These are phyloP conservation scores for Porphyrellus sp. DNA, from an alignment of 1,284 basidiomycete species.

Conservation along the genomic window DNA sequence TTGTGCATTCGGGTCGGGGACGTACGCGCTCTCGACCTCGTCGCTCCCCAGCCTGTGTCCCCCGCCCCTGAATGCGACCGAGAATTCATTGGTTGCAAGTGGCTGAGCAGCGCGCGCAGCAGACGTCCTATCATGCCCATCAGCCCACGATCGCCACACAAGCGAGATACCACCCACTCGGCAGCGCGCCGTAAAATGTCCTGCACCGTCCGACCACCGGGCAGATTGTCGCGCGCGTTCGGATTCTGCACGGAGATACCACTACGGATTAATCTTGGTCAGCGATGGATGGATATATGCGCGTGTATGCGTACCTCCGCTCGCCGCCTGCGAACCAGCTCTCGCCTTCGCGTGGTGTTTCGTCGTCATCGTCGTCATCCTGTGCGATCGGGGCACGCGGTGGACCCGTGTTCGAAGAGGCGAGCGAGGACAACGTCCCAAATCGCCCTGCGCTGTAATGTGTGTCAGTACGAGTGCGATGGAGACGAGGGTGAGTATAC, in stretches of 20 bases:
- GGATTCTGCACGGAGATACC: conserved; percentile 92
- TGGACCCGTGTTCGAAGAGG: conserved; percentile 10
- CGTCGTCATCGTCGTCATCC: conserved; percentile 46
- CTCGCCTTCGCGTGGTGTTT: conserved; percentile 46
- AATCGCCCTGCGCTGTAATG: conserved; percentile 17
- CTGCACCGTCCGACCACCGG: conserved; percentile 70
- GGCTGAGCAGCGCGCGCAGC: conserved; percentile 27
- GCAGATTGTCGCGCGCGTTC: conserved; percentile 43
- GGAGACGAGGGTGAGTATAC: conserved; percentile 2
- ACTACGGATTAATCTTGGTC: conserved; percentile 51
- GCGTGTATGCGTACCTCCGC: conserved; percentile 53
- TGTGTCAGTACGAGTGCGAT: not conserved
- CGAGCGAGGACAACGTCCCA: conserved; percentile 24
- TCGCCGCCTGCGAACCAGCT: conserved; percentile 87
- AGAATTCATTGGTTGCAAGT: not conserved
- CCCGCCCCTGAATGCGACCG: conserved; percentile 55
- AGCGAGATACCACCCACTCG: conserved; percentile 51
- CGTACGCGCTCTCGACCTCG: conserved; percentile 66
- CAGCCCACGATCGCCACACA: not conserved
- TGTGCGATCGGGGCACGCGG: conserved; percentile 15
- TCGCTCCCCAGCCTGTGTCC: conserved; percentile 88
- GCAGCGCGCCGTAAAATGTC: conserved; percentile 82
- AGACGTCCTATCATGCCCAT: conserved; percentile 24
- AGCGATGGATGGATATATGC: not conserved
- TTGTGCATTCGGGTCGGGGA: conserved; percentile 64